These are phyloP conservation scores for Mucor saturninus DNA, from an alignment of 371 early-diverging fungal genomes.

Conservation along the genomic window DNA sequence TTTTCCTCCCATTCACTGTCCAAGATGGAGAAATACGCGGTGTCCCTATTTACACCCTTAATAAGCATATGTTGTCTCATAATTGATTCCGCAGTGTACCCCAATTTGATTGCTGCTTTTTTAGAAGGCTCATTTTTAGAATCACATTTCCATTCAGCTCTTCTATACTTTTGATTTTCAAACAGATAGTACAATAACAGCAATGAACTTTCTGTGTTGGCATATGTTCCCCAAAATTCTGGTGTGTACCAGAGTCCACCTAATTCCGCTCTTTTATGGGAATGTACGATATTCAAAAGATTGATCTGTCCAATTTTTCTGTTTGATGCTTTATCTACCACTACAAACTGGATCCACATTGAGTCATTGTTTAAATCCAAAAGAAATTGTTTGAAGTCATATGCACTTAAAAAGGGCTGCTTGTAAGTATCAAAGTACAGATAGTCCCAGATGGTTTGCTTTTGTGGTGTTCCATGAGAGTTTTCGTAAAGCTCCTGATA, in stretches of 20 bases:
- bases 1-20: neutral
- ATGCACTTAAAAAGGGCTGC: neutral
- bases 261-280: neutral
- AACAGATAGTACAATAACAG: neutral
- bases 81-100: neutral
- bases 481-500: conserved; percentile 6
- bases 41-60: neutral
- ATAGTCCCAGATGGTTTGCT: conserved; percentile 7
- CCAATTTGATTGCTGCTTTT: neutral
- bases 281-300: neutral
- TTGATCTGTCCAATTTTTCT: neutral
- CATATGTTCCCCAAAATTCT: neutral
- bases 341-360: neutral
- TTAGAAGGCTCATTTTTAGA: neutral
- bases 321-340: neutral
- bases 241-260: neutral
- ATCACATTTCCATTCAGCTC: neutral
- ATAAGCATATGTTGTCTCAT: conserved; percentile 1
- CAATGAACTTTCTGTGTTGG: neutral
- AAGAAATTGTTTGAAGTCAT: neutral
- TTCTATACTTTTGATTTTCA: neutral
- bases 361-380: neutral
- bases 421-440: neutral
- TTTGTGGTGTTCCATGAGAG: conserved; percentile 11
- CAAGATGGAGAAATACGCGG: neutral